Evolutionary conservation across 495 filamentous ascomycete genomes (phyloP).

Genomic region (Neurospora tetrasperma): DNA sequence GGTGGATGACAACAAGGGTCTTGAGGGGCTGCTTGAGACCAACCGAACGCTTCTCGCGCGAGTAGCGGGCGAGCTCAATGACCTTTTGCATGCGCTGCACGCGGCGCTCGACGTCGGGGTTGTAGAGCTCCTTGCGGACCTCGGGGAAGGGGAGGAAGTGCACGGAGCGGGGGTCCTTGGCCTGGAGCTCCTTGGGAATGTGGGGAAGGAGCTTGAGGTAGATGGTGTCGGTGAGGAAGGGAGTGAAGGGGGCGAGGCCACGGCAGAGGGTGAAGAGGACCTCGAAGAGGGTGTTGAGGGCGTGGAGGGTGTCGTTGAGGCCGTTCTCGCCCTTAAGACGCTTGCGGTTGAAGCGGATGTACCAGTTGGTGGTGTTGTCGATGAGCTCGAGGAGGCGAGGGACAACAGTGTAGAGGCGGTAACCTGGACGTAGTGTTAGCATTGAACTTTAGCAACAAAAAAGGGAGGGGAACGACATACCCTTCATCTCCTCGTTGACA

Average conservation of each 20-base stretch:
- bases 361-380: slow-evolving; percentile 98
- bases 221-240: slow-evolving; percentile 92
- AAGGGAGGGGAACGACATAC: slow-evolving; percentile 25
- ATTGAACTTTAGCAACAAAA: slow-evolving; percentile 1
- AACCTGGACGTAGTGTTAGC: slow-evolving; percentile 34
- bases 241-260: slow-evolving; percentile 86
- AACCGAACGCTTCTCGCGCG: slow-evolving; percentile 74
- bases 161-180: slow-evolving; percentile 67
- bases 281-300: slow-evolving; percentile 94
- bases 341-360: slow-evolving; percentile 97
- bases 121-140: slow-evolving; percentile 78
- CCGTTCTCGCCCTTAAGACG: slow-evolving; percentile 91
- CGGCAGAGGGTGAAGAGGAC: slow-evolving; percentile 82
- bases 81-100: slow-evolving; percentile 90
- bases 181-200: slow-evolving; percentile 47
- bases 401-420: slow-evolving; percentile 90
- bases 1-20: slow-evolving; percentile 83
- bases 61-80: slow-evolving; percentile 79
- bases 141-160: slow-evolving; percentile 90
- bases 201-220: slow-evolving; percentile 71
- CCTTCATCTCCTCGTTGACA: slow-evolving; percentile 91
- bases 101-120: slow-evolving; percentile 72
- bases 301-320: slow-evolving; percentile 69
- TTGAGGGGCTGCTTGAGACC: slow-evolving; percentile 86
- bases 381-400: slow-evolving; percentile 79